phyloP scores from a whole-genome alignment of 208 protist species.

The Crithidia expoeki region DNA sequence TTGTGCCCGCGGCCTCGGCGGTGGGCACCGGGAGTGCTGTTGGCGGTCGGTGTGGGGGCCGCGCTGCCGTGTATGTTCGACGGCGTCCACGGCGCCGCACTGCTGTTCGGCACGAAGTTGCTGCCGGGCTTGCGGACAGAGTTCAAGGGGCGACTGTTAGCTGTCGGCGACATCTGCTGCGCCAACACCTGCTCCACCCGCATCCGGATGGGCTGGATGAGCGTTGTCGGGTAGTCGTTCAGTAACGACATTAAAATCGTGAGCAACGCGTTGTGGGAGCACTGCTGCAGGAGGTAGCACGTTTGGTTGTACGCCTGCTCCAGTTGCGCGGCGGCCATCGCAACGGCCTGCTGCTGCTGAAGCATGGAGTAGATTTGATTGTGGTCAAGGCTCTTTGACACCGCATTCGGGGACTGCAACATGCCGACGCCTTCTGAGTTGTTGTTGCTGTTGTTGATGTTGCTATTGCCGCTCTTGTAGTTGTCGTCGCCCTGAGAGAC shows the following conservation, averaged over 20 bases:
- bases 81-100: conserved; percentile 47
- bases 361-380: conserved; percentile 38
- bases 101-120: conserved; percentile 40
- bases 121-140: conserved; percentile 22
- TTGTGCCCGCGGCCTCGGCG: conserved; percentile 59
- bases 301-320: conserved; percentile 73
- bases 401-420: conserved; percentile 4
- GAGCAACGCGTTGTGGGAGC: conserved; percentile 57
- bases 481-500: conserved; percentile 32
- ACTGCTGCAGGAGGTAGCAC: conserved; percentile 61
- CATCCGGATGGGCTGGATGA: conserved; percentile 51
- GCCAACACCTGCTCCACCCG: conserved; percentile 64
- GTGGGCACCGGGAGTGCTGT: conserved; percentile 37
- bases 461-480: conserved; percentile 7
- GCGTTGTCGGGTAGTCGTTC: conserved; percentile 66
- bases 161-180: conserved; percentile 35
- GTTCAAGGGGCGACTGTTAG: conserved; percentile 14
- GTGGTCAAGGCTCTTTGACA: conserved; percentile 40
- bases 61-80: conserved; percentile 28
- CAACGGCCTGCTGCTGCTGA: conserved; percentile 56
- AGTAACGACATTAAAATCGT: conserved; percentile 69
- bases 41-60: conserved; percentile 26
- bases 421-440: background rate
- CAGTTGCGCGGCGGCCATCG: conserved; percentile 48
- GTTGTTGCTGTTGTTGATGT: background rate